These are phyloP conservation scores for Sherardia arvensis DNA, from an alignment of 257 asterid species.

Conservation along the genomic window DNA sequence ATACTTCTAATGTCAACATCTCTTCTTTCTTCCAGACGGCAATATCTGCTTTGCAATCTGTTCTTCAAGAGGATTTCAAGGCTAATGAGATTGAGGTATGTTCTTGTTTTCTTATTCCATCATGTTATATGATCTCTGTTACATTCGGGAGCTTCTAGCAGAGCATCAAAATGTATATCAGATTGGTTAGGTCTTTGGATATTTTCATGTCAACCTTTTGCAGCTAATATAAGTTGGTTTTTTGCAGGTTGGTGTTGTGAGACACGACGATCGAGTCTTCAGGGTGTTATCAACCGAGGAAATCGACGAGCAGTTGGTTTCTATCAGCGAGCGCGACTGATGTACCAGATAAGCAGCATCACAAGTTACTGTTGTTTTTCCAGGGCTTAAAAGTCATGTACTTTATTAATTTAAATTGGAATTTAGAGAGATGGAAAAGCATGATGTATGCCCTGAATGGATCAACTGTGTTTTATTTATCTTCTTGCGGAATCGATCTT, in stretches of 20 bases:
- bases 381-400: neutral
- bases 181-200: neutral
- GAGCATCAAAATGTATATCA: too few species aligned
- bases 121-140: too few species aligned
- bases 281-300: slow-evolving; percentile 79
- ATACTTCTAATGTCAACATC: slow-evolving; percentile 7
- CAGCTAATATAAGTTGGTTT: slow-evolving; percentile 6
- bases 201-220: neutral
- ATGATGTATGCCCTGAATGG: slow-evolving; percentile 1
- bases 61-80: slow-evolving; percentile 95
- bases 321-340: slow-evolving; percentile 96
- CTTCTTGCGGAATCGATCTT: neutral
- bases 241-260: slow-evolving; percentile 90
- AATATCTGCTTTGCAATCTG: slow-evolving; percentile 91
- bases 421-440: neutral
- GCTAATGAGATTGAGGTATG: slow-evolving; percentile 98
- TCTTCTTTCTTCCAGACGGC: slow-evolving; percentile 52
- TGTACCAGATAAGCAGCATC: neutral
- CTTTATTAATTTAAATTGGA: neutral
- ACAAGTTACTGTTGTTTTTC: neutral
- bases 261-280: slow-evolving; percentile 58
- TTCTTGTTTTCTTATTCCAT: neutral
- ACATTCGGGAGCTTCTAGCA: too few species aligned
- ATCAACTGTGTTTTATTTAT: neutral
- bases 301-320: slow-evolving; percentile 90